These are phyloP conservation scores for Sporothrix globosa DNA, from an alignment of 2,329 filamentous ascomycete species.

Conservation along the genomic window DNA sequence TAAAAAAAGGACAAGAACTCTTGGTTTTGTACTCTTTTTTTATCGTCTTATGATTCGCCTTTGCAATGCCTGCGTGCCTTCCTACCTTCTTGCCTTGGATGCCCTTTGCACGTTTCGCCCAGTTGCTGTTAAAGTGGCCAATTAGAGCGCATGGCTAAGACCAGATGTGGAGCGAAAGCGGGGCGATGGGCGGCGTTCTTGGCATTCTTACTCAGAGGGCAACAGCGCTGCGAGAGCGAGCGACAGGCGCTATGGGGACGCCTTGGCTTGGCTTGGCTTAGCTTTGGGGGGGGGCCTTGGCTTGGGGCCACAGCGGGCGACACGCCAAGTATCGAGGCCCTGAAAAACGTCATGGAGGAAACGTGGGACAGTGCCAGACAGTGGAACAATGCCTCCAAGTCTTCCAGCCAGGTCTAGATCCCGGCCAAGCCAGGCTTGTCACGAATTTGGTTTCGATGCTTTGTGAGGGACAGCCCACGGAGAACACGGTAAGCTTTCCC, in stretches of 20 bases:
- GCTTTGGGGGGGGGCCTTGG: not conserved
- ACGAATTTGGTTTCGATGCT: too few species aligned
- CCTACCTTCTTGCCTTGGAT: not conserved
- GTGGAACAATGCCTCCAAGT: too few species aligned
- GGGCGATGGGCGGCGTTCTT: not conserved
- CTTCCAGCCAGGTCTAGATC: too few species aligned
- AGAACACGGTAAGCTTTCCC: not conserved
- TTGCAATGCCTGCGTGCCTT: too few species aligned
- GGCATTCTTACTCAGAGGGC: too few species aligned
- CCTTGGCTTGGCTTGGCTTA: too few species aligned
- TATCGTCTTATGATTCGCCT: too few species aligned
- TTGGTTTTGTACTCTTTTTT: too few species aligned
- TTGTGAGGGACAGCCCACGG: too few species aligned
- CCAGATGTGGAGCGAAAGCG: not conserved
- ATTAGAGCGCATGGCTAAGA: constrained; percentile 2
- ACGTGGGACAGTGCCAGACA: not conserved
- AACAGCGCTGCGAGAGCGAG: too few species aligned
- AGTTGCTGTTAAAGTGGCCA: constrained; percentile 27
- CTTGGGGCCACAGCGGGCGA: not conserved
- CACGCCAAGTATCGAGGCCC: not conserved
- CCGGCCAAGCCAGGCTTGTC: too few species aligned
- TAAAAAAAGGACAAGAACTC: not conserved
- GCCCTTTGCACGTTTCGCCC: not conserved
- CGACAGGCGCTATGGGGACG: too few species aligned
- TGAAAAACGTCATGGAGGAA: not conserved